phyloP scores from a whole-genome alignment of 352 stramenopile species.

The Globisporangium polare region DNA sequence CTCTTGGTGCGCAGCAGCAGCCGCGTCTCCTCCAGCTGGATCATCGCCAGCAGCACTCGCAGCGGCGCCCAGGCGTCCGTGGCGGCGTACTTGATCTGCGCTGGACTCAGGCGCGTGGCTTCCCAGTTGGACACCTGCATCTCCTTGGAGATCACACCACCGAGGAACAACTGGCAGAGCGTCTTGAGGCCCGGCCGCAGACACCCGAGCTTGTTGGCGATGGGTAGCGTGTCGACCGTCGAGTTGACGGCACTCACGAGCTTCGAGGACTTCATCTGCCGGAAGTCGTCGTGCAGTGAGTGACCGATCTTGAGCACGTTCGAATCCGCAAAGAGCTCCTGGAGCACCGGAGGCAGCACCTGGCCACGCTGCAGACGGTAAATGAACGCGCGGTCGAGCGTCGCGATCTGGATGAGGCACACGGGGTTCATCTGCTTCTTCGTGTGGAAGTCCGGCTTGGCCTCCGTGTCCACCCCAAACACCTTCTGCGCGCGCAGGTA shows the following conservation, averaged over 20 bases:
- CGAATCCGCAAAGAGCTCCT: constrained; percentile 50
- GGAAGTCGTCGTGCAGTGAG: constrained; percentile 74
- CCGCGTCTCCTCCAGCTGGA: constrained; percentile 58
- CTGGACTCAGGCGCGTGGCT: constrained; percentile 45
- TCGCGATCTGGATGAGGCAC: constrained; percentile 76
- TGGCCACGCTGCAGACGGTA: constrained; percentile 60
- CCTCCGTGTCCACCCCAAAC: constrained; percentile 77
- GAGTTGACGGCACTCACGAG: constrained; percentile 59
- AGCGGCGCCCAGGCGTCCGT: constrained; percentile 77
- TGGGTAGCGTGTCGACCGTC: constrained; percentile 78
- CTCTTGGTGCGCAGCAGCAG: constrained; percentile 59
- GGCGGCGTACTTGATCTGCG: constrained; percentile 77
- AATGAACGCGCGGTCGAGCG: constrained; percentile 66
- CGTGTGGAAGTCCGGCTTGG: constrained; percentile 60
- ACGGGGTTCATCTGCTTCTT: constrained; percentile 59
- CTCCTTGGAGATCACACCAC: constrained; percentile 65
- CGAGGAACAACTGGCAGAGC: constrained; percentile 71
- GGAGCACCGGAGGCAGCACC: constrained; percentile 50
- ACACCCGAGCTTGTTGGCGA: constrained; percentile 75
- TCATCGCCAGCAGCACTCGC: constrained; percentile 75
- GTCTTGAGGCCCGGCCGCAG: constrained; percentile 68
- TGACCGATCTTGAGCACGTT: constrained; percentile 74
- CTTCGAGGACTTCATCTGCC: constrained; percentile 46
- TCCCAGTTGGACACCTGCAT: constrained; percentile 89
- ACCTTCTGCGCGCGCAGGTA: constrained; percentile 59